phyloP scores from a whole-genome alignment of 2,329 filamentous ascomycete genomes.

The Monosporascus sp. region DNA sequence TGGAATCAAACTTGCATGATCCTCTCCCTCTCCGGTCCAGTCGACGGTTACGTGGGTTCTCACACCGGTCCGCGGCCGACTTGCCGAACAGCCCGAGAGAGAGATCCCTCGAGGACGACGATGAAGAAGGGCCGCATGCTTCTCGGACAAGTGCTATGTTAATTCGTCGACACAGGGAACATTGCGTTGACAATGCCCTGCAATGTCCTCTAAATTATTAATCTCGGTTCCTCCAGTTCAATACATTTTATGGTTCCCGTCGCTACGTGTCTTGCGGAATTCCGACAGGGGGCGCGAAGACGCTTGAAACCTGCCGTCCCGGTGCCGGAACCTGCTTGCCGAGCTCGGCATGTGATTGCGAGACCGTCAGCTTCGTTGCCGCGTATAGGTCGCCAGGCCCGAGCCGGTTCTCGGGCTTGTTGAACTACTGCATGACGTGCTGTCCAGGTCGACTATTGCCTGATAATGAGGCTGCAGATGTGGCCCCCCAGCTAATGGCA shows the following conservation, averaged over 20 bases:
- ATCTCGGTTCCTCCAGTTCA: no score
- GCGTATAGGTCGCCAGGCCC: constrained; percentile 16
- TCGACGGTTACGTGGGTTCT: constrained; percentile 16
- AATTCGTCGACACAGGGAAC: constrained; percentile 19
- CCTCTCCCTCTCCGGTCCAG: constrained; percentile 15
- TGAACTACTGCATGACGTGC: constrained; percentile 18
- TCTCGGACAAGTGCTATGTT: constrained; percentile 5
- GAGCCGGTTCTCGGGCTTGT: constrained; percentile 20
- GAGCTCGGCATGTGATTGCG: constrained; percentile 18
- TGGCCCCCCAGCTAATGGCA: constrained; percentile 14
- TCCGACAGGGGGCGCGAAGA: no score
- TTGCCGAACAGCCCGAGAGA: constrained; percentile 15
- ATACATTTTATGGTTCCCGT: no score
- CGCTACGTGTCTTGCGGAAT: no score
- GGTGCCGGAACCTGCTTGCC: constrained; percentile 13
- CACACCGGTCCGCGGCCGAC: constrained; percentile 18
- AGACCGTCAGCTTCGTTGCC: constrained; percentile 19
- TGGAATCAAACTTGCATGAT: constrained; percentile 10
- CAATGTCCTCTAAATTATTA: constrained; percentile 7
- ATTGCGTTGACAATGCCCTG: constrained; percentile 23
- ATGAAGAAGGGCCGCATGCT: constrained; percentile 2
- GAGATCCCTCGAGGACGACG: constrained; percentile 2
- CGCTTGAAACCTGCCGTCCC: no score
- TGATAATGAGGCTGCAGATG: constrained; percentile 4
- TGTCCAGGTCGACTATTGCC: constrained; percentile 6